These are phyloP conservation scores for Ceratobasidium sp. DNA, from an alignment of 1,284 basidiomycete genomes.

Conservation along the genomic window DNA sequence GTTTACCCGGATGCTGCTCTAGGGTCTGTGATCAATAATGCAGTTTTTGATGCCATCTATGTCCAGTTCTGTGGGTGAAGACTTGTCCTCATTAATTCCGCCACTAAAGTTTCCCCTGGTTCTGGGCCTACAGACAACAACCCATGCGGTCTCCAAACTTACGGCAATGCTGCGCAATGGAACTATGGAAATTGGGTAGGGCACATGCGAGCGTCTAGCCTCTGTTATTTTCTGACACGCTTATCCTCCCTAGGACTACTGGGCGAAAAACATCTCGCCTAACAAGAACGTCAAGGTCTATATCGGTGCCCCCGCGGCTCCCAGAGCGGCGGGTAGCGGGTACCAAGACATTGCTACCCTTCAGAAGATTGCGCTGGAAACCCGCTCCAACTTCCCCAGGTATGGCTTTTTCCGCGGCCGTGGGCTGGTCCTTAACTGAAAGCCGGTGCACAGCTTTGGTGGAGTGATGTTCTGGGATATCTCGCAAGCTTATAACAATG, in stretches of 20 bases:
- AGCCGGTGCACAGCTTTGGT: constrained; percentile 63
- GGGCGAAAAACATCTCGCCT: constrained; percentile 50
- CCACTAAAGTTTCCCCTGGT: background rate
- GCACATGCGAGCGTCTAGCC: background rate
- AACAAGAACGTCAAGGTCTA: constrained; percentile 52
- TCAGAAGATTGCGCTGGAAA: constrained; percentile 45
- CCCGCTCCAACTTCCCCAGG: constrained; percentile 64
- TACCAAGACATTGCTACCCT: constrained; percentile 44
- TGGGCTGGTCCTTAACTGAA: background rate
- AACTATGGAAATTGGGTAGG: constrained; percentile 48
- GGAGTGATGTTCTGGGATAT: constrained; percentile 80
- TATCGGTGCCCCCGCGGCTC: constrained; percentile 51
- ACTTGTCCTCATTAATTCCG: background rate
- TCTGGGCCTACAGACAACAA: constrained; percentile 48
- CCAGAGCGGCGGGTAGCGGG: constrained; percentile 49
- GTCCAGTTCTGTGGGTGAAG: constrained; percentile 50
- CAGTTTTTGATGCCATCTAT: constrained; percentile 50
- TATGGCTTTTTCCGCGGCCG: background rate
- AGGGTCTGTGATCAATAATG: constrained; percentile 48
- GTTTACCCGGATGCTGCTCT: constrained; percentile 49
- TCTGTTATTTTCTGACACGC: background rate
- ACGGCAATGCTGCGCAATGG: constrained; percentile 45
- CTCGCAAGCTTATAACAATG: constrained; percentile 72
- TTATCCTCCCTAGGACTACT: constrained; percentile 47
- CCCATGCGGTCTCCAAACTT: constrained; percentile 49